A percentile compares a stretch with the other conserved stretches of the same genome.
phyloP scores from a whole-genome alignment of 2,329 filamentous ascomycete genomes.

The Aspergillus fischeri region DNA sequence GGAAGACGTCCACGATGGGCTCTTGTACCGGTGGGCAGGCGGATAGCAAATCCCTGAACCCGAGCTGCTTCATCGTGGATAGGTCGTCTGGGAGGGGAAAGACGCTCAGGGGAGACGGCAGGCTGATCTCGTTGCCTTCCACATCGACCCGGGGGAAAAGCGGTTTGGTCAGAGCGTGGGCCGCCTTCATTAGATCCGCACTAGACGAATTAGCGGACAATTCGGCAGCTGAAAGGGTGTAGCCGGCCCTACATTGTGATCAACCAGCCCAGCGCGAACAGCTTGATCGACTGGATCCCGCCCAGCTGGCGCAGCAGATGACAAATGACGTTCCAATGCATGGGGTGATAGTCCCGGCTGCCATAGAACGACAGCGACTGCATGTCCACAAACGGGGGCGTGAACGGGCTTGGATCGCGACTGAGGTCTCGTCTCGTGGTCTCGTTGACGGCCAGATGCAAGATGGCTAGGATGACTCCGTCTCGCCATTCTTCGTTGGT shows the following conservation, averaged over 20 bases:
- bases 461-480: slow-evolving; percentile 3
- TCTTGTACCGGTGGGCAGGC: slow-evolving; percentile 1
- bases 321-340: slow-evolving; percentile 7
- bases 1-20: background rate
- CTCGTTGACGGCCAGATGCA: slow-evolving; percentile 7
- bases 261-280: slow-evolving; percentile 4
- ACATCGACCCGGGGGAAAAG: slow-evolving; percentile 1
- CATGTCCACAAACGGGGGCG: slow-evolving; percentile 1
- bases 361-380: slow-evolving; percentile 6
- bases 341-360: slow-evolving; percentile 4
- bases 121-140: background rate
- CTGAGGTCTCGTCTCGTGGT: background rate
- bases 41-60: slow-evolving; percentile 3
- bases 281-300: slow-evolving; percentile 1
- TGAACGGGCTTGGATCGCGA: slow-evolving; percentile 6
- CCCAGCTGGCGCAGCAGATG: slow-evolving; percentile 3
- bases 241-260: background rate
- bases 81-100: background rate
- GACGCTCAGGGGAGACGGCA: background rate
- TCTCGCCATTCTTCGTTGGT: background rate
- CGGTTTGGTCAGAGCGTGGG: slow-evolving; percentile 4
- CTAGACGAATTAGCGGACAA: background rate
- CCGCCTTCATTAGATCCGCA: slow-evolving; percentile 3
- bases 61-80: background rate
- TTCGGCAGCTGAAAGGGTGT: background rate